Evolutionary conservation across 495 filamentous ascomycete species (phyloP).

Genomic region (Lentithecium fluviatile): DNA sequence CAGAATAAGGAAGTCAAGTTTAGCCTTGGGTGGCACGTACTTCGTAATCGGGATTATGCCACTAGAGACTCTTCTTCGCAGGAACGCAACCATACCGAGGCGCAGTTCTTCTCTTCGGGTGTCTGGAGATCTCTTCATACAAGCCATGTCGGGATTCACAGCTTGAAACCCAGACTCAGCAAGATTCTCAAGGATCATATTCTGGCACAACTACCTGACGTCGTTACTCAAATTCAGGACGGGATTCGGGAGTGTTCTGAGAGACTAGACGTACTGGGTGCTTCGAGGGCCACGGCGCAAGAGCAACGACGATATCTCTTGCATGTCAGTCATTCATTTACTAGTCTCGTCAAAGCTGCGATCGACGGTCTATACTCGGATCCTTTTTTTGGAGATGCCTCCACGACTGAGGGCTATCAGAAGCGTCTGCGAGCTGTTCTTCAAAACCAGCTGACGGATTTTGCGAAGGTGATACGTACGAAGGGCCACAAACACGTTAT

Average conservation of each 20-base stretch:
- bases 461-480: slow-evolving; percentile 4
- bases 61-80: background rate
- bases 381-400: slow-evolving; percentile 8
- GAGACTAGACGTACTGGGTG: slow-evolving; percentile 3
- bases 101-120: background rate
- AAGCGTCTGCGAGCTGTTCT: slow-evolving; percentile 3
- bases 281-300: background rate
- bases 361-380: slow-evolving; percentile 6
- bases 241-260: background rate
- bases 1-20: slow-evolving; percentile 20
- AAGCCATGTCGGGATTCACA: background rate
- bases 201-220: background rate
- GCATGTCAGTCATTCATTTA: slow-evolving; percentile 5
- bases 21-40: slow-evolving; percentile 21
- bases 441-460: slow-evolving; percentile 2
- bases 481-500: background rate
- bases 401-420: background rate
- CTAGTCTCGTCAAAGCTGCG: slow-evolving; percentile 1
- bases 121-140: background rate
- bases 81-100: slow-evolving; percentile 6
- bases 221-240: slow-evolving; percentile 6
- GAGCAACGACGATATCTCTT: slow-evolving; percentile 12
- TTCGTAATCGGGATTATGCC: slow-evolving; percentile 2
- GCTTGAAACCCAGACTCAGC: slow-evolving; percentile 1
- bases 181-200: slow-evolving; percentile 10